These are phyloP conservation scores for Prinsepia uniflora DNA, from an alignment of 306 rosid species.

Conservation along the genomic window DNA sequence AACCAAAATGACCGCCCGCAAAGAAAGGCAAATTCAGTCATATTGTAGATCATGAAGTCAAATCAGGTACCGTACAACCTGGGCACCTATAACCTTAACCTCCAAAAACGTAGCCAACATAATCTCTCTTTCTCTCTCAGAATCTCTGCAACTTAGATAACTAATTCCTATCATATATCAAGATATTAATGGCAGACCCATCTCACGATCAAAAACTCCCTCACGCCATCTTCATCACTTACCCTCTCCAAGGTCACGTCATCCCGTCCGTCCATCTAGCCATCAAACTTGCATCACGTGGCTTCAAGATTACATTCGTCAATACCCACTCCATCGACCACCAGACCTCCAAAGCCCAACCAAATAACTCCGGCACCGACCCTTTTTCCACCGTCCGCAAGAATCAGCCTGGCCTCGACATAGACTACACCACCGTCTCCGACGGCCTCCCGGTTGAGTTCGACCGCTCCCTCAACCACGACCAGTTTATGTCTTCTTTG, in stretches of 20 bases:
- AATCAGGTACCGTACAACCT: slow-evolving; percentile 4
- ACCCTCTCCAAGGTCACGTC: slow-evolving; percentile 67
- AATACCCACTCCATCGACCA: slow-evolving; percentile 54
- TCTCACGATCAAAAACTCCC: slow-evolving; percentile 21
- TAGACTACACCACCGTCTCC: slow-evolving; percentile 45
- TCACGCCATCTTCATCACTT: slow-evolving; percentile 52
- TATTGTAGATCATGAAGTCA: neutral
- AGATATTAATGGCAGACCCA: slow-evolving; percentile 2
- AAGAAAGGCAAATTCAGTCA: slow-evolving; percentile 16
- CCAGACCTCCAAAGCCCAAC: slow-evolving; percentile 31
- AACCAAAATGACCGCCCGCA: slow-evolving; percentile 1
- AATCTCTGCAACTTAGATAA: neutral
- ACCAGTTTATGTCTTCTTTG: slow-evolving; percentile 45
- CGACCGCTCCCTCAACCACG: slow-evolving; percentile 54
- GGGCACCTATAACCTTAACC: neutral
- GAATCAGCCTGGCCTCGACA: slow-evolving; percentile 36
- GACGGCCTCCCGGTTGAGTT: slow-evolving; percentile 52
- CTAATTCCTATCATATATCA: neutral
- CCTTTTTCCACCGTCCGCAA: slow-evolving; percentile 25
- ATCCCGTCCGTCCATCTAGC: slow-evolving; percentile 54
- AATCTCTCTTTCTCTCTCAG: neutral
- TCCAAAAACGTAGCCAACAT: neutral
- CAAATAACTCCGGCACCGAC: slow-evolving; percentile 11
- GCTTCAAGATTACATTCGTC: slow-evolving; percentile 54
- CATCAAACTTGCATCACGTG: slow-evolving; percentile 48